Percentiles rank a stretch among this genome's conserved stretches.
Evolutionary conservation across 306 rosid genomes (phyloP).

Genomic region (Citrullus colocynthis): DNA sequence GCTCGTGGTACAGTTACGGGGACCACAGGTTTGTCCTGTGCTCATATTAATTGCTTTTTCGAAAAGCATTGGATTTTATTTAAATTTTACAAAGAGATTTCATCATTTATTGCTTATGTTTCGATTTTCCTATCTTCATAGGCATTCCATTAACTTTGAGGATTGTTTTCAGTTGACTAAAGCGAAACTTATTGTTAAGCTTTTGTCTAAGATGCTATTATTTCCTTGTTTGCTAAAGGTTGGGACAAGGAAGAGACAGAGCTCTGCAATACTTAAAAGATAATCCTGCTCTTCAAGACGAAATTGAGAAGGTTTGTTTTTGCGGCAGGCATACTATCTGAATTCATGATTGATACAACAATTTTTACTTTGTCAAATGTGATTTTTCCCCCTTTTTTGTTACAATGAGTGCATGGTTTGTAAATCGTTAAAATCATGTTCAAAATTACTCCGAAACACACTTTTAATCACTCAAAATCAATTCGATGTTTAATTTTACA

Average conservation of each 20-base stretch:
- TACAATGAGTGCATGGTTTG: not conserved
- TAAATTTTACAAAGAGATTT: not conserved
- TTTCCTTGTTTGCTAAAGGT: slow-evolving; percentile 33
- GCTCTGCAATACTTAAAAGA: slow-evolving; percentile 78
- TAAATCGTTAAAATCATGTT: no score
- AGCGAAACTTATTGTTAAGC: not conserved
- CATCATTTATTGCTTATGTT: not conserved
- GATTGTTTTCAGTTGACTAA: not conserved
- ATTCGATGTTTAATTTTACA: no score
- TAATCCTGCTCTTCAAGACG: slow-evolving; percentile 56
- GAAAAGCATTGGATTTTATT: not conserved
- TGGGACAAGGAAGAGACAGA: slow-evolving; percentile 97
- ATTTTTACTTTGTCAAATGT: not conserved
- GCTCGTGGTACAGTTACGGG: slow-evolving; percentile 93
- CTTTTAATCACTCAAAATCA: no score
- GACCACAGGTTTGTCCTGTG: slow-evolving; percentile 60
- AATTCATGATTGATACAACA: not conserved
- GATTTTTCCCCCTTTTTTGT: not conserved
- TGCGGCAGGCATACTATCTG: slow-evolving; percentile 3
- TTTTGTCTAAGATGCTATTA: not conserved
- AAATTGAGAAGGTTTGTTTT: slow-evolving; percentile 73
- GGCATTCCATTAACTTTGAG: not conserved
- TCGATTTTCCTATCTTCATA: not conserved
- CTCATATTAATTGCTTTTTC: not conserved
- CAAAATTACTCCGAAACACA: no score